phyloP scores from a whole-genome alignment of 1,139 yeast genomes.

The Magnusiomyces sp. region DNA sequence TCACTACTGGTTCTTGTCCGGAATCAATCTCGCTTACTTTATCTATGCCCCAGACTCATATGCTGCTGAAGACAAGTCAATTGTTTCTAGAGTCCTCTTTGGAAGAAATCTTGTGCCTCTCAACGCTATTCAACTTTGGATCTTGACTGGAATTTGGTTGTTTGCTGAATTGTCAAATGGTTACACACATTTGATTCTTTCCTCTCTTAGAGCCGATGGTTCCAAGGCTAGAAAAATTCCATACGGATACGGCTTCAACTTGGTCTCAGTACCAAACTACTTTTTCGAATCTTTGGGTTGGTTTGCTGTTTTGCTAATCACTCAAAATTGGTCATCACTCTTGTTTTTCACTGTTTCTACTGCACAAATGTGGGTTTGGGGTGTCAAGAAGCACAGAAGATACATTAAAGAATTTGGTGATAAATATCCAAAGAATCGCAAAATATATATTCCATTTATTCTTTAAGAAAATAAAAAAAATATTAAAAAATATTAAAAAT shows the following conservation, averaged over 20 bases:
- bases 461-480: constrained; percentile 21
- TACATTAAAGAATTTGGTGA: constrained; percentile 66
- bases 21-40: constrained; percentile 59
- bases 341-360: constrained; percentile 64
- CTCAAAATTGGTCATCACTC: constrained; percentile 71
- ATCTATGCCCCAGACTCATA: constrained; percentile 53
- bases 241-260: constrained; percentile 40
- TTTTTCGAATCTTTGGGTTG: constrained; percentile 77
- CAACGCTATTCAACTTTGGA: constrained; percentile 17
- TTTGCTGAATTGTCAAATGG: constrained; percentile 66
- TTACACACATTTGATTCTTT: constrained; percentile 54
- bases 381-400: constrained; percentile 59
- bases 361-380: constrained; percentile 76
- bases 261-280: constrained; percentile 67
- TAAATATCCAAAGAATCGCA: constrained; percentile 63
- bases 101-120: constrained; percentile 22
- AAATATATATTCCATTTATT: constrained; percentile 54
- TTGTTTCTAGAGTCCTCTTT: constrained; percentile 23
- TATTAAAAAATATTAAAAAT: background rate
- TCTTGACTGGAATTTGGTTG: constrained; percentile 40
- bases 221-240: constrained; percentile 46
- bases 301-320: constrained; percentile 58
- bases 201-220: constrained; percentile 44
- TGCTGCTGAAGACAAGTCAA: constrained; percentile 18
- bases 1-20: constrained; percentile 89